Percentiles rank a stretch among this genome's conserved stretches.
phyloP scores from a whole-genome alignment of 371 early-diverging fungal genomes.

The Saksenaea vasiformis region DNA sequence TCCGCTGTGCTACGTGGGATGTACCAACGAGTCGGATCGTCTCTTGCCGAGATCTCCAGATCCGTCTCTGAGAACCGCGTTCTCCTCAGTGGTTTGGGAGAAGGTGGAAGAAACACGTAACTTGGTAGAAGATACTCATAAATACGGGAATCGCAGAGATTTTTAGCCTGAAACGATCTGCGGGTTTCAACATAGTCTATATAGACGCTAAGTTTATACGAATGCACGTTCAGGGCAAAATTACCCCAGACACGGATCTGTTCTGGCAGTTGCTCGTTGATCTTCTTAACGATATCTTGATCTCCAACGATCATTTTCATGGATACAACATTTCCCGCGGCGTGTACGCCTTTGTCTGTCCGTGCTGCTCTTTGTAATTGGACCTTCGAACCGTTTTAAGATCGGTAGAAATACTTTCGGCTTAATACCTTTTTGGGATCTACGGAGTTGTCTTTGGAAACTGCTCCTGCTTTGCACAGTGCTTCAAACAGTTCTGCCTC shows the following conservation, averaged over 20 bases:
- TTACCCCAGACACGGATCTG: conserved; percentile 89
- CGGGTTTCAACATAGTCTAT: conserved; percentile 72
- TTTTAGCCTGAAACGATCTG: conserved; percentile 90
- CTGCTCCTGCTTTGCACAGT: conserved; percentile 69
- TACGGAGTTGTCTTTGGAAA: conserved; percentile 74
- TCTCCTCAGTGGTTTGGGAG: conserved; percentile 15
- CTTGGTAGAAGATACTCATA: conserved; percentile 99
- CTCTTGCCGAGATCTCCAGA: conserved; percentile 37
- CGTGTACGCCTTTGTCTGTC: conserved; percentile 99
- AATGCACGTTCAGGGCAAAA: not conserved
- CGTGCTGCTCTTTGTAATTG: conserved; percentile 88
- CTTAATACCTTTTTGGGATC: conserved; percentile 77
- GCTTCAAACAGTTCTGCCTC: conserved; percentile 83
- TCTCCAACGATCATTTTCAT: conserved; percentile 87
- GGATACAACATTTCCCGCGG: conserved; percentile 94
- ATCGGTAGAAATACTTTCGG: not conserved
- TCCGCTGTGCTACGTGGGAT: conserved; percentile 43
- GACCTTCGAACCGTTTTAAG: conserved; percentile 43
- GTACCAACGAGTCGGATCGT: conserved; percentile 29
- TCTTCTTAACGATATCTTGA: conserved; percentile 64
- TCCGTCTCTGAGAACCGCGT: conserved; percentile 20
- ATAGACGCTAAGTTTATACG: conserved; percentile 2
- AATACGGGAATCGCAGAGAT: conserved; percentile 87
- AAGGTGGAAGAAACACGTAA: conserved; percentile 69
- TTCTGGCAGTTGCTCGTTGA: conserved; percentile 76